Evolutionary conservation across 1,139 yeast genomes (phyloP).

Genomic region (Kodamaea derodonti): DNA sequence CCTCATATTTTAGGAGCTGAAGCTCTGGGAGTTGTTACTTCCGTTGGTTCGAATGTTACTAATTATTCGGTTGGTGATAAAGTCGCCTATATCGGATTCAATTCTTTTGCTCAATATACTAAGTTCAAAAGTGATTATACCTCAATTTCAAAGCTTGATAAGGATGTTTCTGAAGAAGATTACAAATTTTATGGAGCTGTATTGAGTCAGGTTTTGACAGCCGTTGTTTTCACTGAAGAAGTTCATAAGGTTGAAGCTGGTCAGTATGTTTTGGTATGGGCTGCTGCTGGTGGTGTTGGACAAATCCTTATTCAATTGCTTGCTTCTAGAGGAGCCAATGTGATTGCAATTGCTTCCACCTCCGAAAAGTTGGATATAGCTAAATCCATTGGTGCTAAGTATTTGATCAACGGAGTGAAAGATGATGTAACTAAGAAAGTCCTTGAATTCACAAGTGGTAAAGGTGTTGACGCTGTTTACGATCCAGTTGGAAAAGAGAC

Average conservation of each 20-base stretch:
- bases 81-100: conserved; percentile 52
- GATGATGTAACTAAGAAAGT: conserved; percentile 60
- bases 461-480: conserved; percentile 69
- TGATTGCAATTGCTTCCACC: conserved; percentile 80
- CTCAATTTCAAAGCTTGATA: conserved; percentile 45
- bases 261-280: conserved; percentile 74
- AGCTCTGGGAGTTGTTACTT: conserved; percentile 72
- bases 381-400: conserved; percentile 71
- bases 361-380: conserved; percentile 61
- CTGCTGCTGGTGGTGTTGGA: conserved; percentile 96
- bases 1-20: conserved; percentile 81
- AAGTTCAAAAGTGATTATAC: conserved; percentile 33
- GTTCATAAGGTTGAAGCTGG: conserved; percentile 63
- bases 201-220: conserved; percentile 74
- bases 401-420: conserved; percentile 53
- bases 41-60: conserved; percentile 59
- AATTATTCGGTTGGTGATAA: conserved; percentile 66
- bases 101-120: conserved; percentile 70
- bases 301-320: conserved; percentile 64
- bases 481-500: conserved; percentile 86
- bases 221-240: conserved; percentile 63
- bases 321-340: conserved; percentile 62
- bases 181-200: conserved; percentile 57
- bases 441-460: conserved; percentile 60
- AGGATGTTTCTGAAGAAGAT: conserved; percentile 42